Evolutionary conservation across 1,139 yeast species (phyloP), one percentile per base, ranked within the genome.

Genomic region (Hemisphaericaspora xylanilytica): DNA sequence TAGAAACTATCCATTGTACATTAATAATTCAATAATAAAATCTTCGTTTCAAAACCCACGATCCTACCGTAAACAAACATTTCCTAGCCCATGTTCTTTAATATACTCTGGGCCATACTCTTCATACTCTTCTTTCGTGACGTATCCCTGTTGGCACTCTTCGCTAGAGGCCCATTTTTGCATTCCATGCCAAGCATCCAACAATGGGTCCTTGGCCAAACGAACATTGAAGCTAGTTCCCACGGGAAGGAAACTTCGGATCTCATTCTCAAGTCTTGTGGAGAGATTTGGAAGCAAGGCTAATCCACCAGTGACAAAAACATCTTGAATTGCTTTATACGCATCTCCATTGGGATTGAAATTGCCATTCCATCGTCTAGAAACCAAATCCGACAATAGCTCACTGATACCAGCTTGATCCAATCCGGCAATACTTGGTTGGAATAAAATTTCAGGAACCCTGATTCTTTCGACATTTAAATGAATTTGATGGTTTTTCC

Each of bases 141-240:
- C 71, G 44, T 75, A 78, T 26, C 80, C 66, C 2, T 63, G 51
- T 32, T 68, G 56, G 29, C 78, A 72, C 16, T 75, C 80, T 2
- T 63, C 66, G 21, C 73, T 64, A 3, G 57, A 54, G 2, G 94
- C 71, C 86, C 96, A 86, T 51, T 77, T 75, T 16, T 87, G 81
- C 95, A 94, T 90, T 16, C 98, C 98, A 49, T 73, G 80, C 98
- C 98, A 94, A 1, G 97, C 80, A 60, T 92, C 98, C 32, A 75
- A 56, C 2, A 78, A 51, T 2, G 96, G 89, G 54, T 87, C 80
- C 5, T 60, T 48, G 0, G 96, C 95, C 12, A 63, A 58, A 38
- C 83, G 67, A 0, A 90, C 85, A 10, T 70, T 65, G 31, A 90
- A 61, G 1, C 80, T 75, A 0, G 85, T 67, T 1, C 79, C 85